Base-by-base conservation (phyloP, 805 yeast species). In the Candida ascalaphidarum region DNA sequence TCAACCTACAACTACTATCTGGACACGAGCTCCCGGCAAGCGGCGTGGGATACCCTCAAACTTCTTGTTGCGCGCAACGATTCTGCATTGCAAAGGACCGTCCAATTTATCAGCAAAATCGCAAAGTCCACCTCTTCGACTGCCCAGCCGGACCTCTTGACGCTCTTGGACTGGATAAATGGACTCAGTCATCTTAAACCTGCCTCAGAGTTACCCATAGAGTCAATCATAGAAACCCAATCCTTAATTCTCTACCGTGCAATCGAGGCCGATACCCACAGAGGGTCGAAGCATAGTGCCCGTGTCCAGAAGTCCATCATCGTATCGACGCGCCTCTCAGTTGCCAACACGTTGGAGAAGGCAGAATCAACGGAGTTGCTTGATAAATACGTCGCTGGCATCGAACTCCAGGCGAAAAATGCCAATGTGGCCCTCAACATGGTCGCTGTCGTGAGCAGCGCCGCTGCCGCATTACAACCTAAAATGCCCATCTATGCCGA, bases 101-200 rank as follows among this genome's bases (percentile, higher is more conserved):
- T 75, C 23, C 31, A 48, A 14, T 46, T 47, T 8, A 39, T 50
- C 12, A 44, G 64, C 5, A 35, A 43, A 2, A 45, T 40, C 13
- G 50, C 53, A 2, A 40, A 35, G 11, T 41, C 43, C 11, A 34
- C 37, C 17, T 53, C 50, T 17, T 41, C 64, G n/a, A 58, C 68
- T 33, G 81, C 89, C 1, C 47, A 68, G 4, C 57, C 71, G 2
- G 83, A 75, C 48, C 57, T 76, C 34, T 46, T 75, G 37, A 65
- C 77, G 17, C 50, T 81, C 15, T 54, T 81, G 22, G 61, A 63
- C 11, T 81, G 88, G 86, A 51, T 62, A 25, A 61, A 65, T 46
- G 48, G 26, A 42, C 71, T 48, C 24, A 56, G 15, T 35, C 48
- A 23, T 11, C 27, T 32, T 11, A 11, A 30, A 12, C 14, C 21